phyloP scores from a whole-genome alignment of 768 basidiomycete genomes.

The Heimioporus sp. region DNA sequence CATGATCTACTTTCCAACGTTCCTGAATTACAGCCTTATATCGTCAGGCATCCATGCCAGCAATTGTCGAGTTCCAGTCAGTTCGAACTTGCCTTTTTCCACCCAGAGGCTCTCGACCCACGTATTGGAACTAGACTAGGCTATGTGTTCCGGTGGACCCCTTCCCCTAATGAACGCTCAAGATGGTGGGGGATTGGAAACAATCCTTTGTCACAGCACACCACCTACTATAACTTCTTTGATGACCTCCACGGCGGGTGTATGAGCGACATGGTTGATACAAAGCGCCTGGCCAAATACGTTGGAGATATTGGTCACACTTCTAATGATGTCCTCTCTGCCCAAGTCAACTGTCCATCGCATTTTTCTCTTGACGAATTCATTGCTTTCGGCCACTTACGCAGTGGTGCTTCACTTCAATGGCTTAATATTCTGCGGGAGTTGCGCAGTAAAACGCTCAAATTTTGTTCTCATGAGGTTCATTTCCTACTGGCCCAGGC shows the following conservation, averaged over 20 bases:
- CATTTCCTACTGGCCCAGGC: not conserved
- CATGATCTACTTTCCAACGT: slow-evolving; percentile 9
- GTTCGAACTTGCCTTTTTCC: too few relatives aligned
- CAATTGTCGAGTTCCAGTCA: not conserved
- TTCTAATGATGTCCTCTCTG: slow-evolving; percentile 34
- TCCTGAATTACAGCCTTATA: slow-evolving; percentile 16
- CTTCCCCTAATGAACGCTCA: not conserved
- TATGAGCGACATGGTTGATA: too few relatives aligned
- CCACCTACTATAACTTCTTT: slow-evolving; percentile 26
- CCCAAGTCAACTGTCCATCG: not conserved
- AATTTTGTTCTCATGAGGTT: not conserved
- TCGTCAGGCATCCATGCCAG: not conserved
- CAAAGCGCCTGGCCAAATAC: slow-evolving; percentile 15
- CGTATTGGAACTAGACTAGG: slow-evolving; percentile 22
- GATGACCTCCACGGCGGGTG: too few relatives aligned
- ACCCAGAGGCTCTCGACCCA: not conserved
- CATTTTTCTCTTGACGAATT: not conserved
- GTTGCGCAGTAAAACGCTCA: not conserved
- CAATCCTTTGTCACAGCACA: slow-evolving; percentile 26
- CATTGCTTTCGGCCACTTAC: not conserved
- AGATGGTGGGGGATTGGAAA: slow-evolving; percentile 3
- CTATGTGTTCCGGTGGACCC: not conserved
- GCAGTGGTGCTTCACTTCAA: not conserved
- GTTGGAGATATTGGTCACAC: slow-evolving; percentile 33
- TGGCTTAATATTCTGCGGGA: not conserved